Evolutionary conservation across 352 stramenopile species (phyloP), one percentile per base, ranked within the genome.

Genomic region (Phytopythium kandeliae): DNA sequence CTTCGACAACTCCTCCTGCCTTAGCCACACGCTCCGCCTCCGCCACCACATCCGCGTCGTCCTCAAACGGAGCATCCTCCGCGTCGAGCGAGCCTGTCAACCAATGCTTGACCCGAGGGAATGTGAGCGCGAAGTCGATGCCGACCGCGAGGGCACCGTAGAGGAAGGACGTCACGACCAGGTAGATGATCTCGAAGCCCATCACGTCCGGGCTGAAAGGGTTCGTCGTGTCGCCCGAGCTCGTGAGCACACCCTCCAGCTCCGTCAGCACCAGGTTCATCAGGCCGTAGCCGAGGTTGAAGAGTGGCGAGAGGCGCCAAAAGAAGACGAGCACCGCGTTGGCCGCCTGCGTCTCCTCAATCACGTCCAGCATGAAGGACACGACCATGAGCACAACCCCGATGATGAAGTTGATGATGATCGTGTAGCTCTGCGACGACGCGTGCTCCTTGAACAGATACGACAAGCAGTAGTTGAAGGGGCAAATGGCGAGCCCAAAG

Each of bases 341-440:
- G 11, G 44, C 55, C 21, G 38, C 45, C 30, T 63, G 51, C 2
- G 58, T 73, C 22, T 45, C 58, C 2, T 55, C 55, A 4, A 16
- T 40, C 25, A 80, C 58, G 7, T 76, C 60, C 16, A 78, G 54
- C 24, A 77, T 63, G 46, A 76, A 77, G 30, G 68, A 82, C 21
- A 83, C 62, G 36, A 83, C 59, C 68, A 84, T 77, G 31, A 87
- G 59, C 40, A 73, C 53, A 17, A 85, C 58, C 7, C 75, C 75
- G 6, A 87, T 47, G 3, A 86, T n/a, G 36, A 87, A 85, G 60
- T 85, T 80, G 57, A 63, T 54, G 33, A 79, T 71, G 56, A 83
- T 69, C 30, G 66, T 76, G 64, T 80, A 84, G 2, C 63, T 81
- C 50, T 82, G 71, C 4, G 68, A 74, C 24, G 62, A 66, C 24